These are phyloP conservation scores for Dioszegia hungarica DNA, from an alignment of 768 basidiomycete genomes.

Conservation along the genomic window DNA sequence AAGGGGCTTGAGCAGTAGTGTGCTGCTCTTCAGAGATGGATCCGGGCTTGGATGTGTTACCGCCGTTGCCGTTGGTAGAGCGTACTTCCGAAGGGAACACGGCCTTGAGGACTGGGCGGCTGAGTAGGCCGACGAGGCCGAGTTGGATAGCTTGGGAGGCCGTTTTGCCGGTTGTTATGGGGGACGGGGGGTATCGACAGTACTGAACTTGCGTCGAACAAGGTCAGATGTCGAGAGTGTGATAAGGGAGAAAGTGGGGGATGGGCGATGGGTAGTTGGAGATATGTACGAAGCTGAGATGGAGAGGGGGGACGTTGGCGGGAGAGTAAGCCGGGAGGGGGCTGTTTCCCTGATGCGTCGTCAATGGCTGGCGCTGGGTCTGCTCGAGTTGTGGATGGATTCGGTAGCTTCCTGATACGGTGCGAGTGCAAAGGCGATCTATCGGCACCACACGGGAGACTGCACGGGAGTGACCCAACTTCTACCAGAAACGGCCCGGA, in stretches of 20 bases:
- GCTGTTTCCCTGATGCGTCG: too few relatives aligned
- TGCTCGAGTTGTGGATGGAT: too few relatives aligned
- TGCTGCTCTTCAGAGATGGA: background rate
- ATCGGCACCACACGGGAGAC: too few relatives aligned
- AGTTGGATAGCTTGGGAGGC: conserved; percentile 43
- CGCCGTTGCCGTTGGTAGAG: too few relatives aligned
- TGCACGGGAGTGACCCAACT: too few relatives aligned
- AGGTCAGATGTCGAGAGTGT: conserved; percentile 7
- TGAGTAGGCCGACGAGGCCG: conserved; percentile 45
- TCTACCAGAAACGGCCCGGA: too few relatives aligned
- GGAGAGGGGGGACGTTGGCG: background rate
- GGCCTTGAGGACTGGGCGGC: conserved; percentile 44
- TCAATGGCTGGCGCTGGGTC: too few relatives aligned
- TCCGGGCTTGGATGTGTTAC: too few relatives aligned
- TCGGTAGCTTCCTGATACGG: too few relatives aligned
- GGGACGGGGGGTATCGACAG: background rate
- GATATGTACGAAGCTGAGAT: background rate
- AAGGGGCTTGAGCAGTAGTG: too few relatives aligned
- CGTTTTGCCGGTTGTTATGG: conserved; percentile 24
- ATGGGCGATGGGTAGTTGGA: background rate
- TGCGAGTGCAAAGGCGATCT: too few relatives aligned
- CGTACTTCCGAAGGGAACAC: conserved; percentile 34
- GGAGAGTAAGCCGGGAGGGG: background rate
- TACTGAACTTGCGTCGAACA: background rate
- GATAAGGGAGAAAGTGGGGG: background rate